A percentile compares a stretch with the other conserved stretches of the same genome.
These are phyloP conservation scores for Dictyostelium brefeldianum DNA, from an alignment of 78 protist species.

Conservation along the genomic window DNA sequence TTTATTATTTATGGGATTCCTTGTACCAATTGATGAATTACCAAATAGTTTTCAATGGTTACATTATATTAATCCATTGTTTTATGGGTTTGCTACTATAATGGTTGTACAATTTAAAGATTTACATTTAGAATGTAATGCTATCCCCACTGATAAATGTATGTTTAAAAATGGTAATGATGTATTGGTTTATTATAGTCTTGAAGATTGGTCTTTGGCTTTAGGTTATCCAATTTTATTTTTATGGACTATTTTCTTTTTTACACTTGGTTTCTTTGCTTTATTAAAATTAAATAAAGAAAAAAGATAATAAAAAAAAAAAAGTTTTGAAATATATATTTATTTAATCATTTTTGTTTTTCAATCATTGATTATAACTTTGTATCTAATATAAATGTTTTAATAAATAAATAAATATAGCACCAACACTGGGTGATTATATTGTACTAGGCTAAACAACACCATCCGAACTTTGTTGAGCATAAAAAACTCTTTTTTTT, in stretches of 20 bases:
- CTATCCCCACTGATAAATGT: not conserved
- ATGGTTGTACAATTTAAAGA: conserved; percentile 65
- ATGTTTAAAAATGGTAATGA: conserved; percentile 57
- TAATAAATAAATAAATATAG: too few species aligned
- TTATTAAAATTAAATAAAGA: conserved; percentile 41
- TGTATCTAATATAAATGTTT: too few species aligned
- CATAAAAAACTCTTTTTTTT: too few species aligned
- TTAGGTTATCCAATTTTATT: conserved; percentile 13
- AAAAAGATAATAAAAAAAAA: conserved; percentile 61
- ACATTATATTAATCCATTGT: conserved; percentile 41
- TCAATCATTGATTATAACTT: too few species aligned
- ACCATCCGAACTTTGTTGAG: too few species aligned
- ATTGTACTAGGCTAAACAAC: too few species aligned
- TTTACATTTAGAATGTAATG: not conserved
- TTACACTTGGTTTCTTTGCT: not conserved
- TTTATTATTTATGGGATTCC: conserved; percentile 63
- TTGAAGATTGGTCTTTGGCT: conserved; percentile 47
- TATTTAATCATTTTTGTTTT: too few species aligned
- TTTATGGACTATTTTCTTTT: conserved; percentile 26
- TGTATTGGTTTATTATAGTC: conserved; percentile 15
- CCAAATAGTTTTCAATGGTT: conserved; percentile 54
- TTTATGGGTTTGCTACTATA: conserved; percentile 16
- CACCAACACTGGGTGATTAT: too few species aligned
- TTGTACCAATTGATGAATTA: conserved; percentile 52
- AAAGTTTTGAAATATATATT: too few species aligned